These are phyloP conservation scores for Cercospora brassicicola DNA, from an alignment of 2,329 filamentous ascomycete species.

Conservation along the genomic window DNA sequence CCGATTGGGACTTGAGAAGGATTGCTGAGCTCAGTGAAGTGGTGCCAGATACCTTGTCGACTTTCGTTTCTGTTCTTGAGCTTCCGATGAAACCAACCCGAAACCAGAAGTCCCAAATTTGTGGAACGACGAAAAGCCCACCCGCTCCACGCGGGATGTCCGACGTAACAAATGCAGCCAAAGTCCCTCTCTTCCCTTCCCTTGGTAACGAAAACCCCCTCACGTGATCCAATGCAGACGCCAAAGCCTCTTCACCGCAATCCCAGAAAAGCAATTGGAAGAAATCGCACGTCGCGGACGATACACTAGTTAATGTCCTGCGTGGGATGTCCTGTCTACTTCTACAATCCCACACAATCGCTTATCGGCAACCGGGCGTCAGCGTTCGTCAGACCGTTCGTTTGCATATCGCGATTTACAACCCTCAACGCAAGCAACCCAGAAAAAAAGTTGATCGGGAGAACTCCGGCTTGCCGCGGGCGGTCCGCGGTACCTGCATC, in stretches of 20 bases:
- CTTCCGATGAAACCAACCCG: neutral
- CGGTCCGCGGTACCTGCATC: constrained; percentile 12
- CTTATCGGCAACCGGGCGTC: constrained; percentile 3
- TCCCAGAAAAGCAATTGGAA: constrained; percentile 8
- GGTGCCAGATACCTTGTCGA: neutral
- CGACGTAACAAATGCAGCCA: neutral
- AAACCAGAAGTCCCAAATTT: neutral
- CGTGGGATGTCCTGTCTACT: constrained; percentile 10
- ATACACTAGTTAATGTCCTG: constrained; percentile 11
- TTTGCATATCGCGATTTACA: neutral
- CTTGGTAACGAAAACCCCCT: neutral
- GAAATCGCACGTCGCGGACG: neutral
- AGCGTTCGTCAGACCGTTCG: constrained; percentile 2
- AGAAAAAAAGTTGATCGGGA: neutral
- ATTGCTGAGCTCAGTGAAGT: neutral
- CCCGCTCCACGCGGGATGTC: neutral
- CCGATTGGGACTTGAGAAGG: neutral
- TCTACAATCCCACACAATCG: neutral
- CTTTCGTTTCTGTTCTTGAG: neutral
- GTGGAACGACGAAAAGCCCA: neutral
- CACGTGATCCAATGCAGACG: neutral
- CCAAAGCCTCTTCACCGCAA: neutral
- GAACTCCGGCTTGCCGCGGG: constrained; percentile 1
- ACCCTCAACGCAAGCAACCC: neutral
- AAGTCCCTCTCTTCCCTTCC: neutral